Conservation (phyloP, 495 filamentous ascomycete species). For the Staphylotrichum longicolle region DNA sequence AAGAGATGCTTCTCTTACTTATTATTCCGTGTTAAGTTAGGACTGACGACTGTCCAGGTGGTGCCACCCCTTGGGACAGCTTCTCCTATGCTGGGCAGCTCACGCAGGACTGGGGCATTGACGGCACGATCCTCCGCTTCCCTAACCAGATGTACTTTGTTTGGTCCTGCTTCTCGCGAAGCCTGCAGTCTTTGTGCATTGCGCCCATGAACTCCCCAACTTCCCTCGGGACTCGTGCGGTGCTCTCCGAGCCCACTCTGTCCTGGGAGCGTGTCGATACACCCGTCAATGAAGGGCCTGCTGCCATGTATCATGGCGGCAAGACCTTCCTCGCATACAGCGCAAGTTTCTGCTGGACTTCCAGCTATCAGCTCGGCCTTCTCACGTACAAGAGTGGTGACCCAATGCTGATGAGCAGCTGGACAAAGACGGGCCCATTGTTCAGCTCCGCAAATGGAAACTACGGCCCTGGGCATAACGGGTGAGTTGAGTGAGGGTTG, state of each 20-base stretch:
- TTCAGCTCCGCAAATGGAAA: slow-evolving; percentile 46
- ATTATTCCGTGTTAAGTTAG: no score
- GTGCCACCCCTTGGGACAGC: slow-evolving; percentile 42
- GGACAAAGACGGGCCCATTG: slow-evolving; percentile 40
- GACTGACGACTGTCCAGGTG: slow-evolving; percentile 29
- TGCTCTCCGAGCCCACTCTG: slow-evolving; percentile 45
- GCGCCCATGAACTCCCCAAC: slow-evolving; percentile 36
- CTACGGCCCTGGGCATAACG: slow-evolving; percentile 45
- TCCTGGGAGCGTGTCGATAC: slow-evolving; percentile 48
- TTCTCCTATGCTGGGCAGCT: slow-evolving; percentile 41
- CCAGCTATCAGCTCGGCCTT: slow-evolving; percentile 41
- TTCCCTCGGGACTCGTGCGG: slow-evolving; percentile 25
- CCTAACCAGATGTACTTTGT: slow-evolving; percentile 41
- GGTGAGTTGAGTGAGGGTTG: background rate
- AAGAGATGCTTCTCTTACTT: no score
- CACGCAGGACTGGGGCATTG: slow-evolving; percentile 47
- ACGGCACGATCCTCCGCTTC: slow-evolving; percentile 44
- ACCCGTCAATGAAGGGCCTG: slow-evolving; percentile 55
- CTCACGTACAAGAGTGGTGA: slow-evolving; percentile 47
- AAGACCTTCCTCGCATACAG: slow-evolving; percentile 48
- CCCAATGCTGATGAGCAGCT: slow-evolving; percentile 37
- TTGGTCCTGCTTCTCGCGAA: slow-evolving; percentile 46
- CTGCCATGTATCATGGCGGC: slow-evolving; percentile 44
- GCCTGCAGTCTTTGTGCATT: slow-evolving; percentile 49
- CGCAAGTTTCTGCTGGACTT: slow-evolving; percentile 52